Percentiles rank a stretch among this genome's conserved stretches.
phyloP scores from a whole-genome alignment of 345 rosid genomes.

The Populus deltoides region DNA sequence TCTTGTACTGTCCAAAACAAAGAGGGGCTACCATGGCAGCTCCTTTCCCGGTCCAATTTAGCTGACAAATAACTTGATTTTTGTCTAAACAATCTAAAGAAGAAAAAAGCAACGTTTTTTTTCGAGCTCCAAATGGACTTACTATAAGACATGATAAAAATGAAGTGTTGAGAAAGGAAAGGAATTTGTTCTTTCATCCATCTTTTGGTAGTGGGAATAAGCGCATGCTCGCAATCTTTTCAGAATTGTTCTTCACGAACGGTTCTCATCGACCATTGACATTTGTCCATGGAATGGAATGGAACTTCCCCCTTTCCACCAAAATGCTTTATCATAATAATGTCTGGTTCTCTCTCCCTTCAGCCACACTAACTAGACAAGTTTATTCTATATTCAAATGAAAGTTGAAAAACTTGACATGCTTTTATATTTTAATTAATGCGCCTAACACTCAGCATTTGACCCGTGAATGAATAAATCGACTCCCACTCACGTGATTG shows the following conservation, averaged over 20 bases:
- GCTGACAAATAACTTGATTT: too few species aligned
- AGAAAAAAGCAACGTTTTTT: too few species aligned
- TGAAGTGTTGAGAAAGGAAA: too few species aligned
- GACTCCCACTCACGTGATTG: not conserved
- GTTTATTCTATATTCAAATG: not conserved
- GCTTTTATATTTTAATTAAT: not conserved
- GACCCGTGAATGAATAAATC: not conserved
- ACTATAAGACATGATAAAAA: too few species aligned
- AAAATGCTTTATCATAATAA: not conserved
- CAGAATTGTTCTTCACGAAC: not conserved
- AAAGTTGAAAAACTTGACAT: not conserved
- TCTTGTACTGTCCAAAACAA: too few species aligned
- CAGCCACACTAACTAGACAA: not conserved
- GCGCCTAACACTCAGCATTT: not conserved
- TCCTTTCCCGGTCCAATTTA: too few species aligned
- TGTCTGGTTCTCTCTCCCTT: not conserved
- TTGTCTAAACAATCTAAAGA: too few species aligned
- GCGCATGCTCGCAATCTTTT: not conserved
- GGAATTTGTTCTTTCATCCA: too few species aligned
- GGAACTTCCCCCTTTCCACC: not conserved
- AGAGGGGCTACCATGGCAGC: too few species aligned
- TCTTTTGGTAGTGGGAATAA: not conserved
- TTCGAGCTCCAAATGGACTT: too few species aligned
- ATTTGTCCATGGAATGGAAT: not conserved
- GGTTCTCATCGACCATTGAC: not conserved